These are phyloP conservation scores for Boletus semigastroideus DNA, from an alignment of 1,284 basidiomycete species.

Conservation along the genomic window DNA sequence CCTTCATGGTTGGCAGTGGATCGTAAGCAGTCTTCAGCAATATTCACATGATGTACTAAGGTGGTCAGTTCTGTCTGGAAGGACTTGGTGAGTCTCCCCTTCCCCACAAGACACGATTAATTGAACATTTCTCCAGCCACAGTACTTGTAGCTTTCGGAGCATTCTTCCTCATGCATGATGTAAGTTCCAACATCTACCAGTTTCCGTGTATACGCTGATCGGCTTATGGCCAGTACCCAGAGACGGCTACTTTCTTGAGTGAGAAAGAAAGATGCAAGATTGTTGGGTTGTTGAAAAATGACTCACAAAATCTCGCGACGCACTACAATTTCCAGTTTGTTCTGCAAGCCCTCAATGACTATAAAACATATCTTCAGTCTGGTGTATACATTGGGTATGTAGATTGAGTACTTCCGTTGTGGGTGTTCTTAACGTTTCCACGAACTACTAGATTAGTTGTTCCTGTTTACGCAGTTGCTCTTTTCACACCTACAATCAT, in stretches of 20 bases:
- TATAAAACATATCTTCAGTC: constrained; percentile 45
- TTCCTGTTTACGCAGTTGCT: constrained; percentile 58
- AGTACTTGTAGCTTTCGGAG: constrained; percentile 36
- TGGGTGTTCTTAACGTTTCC: constrained; percentile 1
- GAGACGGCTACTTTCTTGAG: constrained; percentile 5
- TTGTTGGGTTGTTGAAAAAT: constrained; percentile 1
- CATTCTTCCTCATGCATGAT: constrained; percentile 47
- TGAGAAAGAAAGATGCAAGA: background rate
- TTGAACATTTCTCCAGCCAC: constrained; percentile 25
- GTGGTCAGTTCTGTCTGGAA: constrained; percentile 34
- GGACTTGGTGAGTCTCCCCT: constrained; percentile 19
- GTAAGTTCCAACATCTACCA: constrained; percentile 18
- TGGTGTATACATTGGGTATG: constrained; percentile 43
- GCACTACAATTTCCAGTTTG: constrained; percentile 35
- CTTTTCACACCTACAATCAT: constrained; percentile 61
- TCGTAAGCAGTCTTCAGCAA: constrained; percentile 35
- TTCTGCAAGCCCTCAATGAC: constrained; percentile 42
- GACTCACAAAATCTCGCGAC: constrained; percentile 11
- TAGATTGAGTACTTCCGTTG: background rate
- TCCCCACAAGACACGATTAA: background rate
- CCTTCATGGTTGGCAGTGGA: constrained; percentile 44
- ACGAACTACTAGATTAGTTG: constrained; percentile 36
- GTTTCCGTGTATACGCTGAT: background rate
- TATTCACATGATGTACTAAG: constrained; percentile 1
- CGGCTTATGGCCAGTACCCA: background rate